A percentile compares a stretch with the other conserved stretches of the same genome.
Conservation (phyloP, 495 filamentous ascomycete species). For the Lasiosphaeria ovina region DNA sequence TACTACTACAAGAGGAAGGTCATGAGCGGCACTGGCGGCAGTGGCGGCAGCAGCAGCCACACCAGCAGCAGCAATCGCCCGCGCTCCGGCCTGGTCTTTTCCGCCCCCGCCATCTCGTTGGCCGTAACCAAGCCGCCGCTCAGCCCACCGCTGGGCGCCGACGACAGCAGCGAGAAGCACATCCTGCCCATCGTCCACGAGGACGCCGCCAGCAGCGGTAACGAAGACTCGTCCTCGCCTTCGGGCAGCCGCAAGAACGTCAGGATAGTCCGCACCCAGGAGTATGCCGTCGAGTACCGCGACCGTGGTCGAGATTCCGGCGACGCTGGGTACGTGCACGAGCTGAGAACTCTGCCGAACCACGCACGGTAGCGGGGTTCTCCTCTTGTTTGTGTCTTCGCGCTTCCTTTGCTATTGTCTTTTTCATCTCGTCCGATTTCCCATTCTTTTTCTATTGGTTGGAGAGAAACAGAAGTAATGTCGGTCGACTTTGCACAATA, state of each 20-base stretch:
- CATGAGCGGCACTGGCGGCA: neutral
- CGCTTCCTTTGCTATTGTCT: too few relatives aligned
- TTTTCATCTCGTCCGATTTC: too few relatives aligned
- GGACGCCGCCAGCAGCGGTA: neutral
- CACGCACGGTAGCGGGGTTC: neutral
- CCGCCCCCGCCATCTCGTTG: neutral
- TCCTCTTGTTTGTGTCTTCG: too few relatives aligned
- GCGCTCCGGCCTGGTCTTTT: constrained; percentile 30
- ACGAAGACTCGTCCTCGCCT: neutral
- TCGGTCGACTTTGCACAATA: too few relatives aligned
- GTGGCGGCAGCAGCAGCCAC: constrained; percentile 56
- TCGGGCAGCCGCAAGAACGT: neutral
- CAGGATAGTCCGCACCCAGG: constrained; percentile 3
- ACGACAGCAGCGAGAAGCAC: constrained; percentile 9
- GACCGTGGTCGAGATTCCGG: neutral
- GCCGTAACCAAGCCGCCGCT: neutral
- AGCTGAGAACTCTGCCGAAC: neutral
- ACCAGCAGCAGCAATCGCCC: constrained; percentile 57
- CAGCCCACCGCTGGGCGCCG: neutral
- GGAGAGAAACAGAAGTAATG: too few relatives aligned
- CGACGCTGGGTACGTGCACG: neutral
- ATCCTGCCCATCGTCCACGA: constrained; percentile 4
- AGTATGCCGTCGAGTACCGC: constrained; percentile 2
- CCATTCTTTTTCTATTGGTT: too few relatives aligned
- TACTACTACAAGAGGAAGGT: neutral